phyloP scores from a whole-genome alignment of 257 asterid genomes.

The Solanum chilense region DNA sequence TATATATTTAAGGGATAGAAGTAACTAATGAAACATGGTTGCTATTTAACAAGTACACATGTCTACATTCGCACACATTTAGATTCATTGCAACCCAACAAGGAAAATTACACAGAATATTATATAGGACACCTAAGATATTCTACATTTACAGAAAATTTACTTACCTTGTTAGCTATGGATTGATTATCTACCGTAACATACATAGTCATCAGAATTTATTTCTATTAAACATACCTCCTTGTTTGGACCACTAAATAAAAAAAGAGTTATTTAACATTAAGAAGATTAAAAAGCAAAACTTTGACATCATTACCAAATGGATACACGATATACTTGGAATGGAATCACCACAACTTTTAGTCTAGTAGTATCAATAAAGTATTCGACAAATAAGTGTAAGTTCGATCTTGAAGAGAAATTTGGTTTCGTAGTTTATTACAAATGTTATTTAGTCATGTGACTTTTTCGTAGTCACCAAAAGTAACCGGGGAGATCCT shows the following conservation, averaged over 20 bases:
- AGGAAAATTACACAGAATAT: not conserved
- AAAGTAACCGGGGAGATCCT: not conserved
- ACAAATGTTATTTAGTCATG: not conserved
- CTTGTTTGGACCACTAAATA: not conserved
- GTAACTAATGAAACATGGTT: not conserved
- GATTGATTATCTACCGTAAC: not conserved
- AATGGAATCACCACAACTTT: not conserved
- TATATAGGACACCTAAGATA: not conserved
- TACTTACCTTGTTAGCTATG: not conserved
- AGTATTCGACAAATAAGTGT: not conserved
- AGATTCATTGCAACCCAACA: not conserved
- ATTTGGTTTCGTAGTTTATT: not conserved
- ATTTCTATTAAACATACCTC: not conserved
- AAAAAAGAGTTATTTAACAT: not conserved
- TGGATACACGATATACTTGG: not conserved
- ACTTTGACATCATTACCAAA: not conserved
- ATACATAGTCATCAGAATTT: not conserved
- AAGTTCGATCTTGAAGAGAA: not conserved
- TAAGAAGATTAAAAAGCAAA: not conserved
- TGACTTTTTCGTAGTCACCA: not conserved
- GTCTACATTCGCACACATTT: not conserved
- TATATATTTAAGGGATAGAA: not conserved
- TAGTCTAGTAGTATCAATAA: not conserved
- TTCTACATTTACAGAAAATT: not conserved
- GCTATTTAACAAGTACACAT: not conserved